Evolutionary conservation across 2,329 filamentous ascomycete genomes (phyloP).

Genomic region (Fusarium odoratissimum): DNA sequence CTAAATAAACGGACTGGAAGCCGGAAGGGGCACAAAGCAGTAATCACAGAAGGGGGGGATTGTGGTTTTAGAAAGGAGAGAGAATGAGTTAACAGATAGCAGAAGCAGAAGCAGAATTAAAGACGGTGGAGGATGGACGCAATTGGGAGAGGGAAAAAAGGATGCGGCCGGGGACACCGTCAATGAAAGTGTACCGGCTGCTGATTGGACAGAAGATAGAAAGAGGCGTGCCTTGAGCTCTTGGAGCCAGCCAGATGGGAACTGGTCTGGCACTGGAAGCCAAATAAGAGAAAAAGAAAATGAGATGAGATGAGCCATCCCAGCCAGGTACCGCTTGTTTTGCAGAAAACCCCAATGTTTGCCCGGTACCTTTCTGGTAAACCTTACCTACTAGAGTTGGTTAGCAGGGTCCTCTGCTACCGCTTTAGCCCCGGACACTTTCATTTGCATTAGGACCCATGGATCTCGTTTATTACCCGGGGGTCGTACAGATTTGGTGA

Average conservation of each 20-base stretch:
- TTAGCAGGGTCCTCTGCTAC: conserved; percentile 26
- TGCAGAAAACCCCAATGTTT: neutral
- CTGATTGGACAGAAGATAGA: conserved; percentile 28
- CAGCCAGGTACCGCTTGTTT: conserved; percentile 21
- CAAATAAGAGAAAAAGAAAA: conserved; percentile 33
- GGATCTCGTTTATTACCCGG: conserved; percentile 18
- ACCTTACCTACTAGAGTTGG: conserved; percentile 19
- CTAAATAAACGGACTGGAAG: conserved; percentile 31
- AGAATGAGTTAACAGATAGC: conserved; percentile 2
- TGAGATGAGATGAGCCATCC: conserved; percentile 29
- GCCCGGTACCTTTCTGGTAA: conserved; percentile 16
- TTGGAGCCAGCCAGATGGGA: conserved; percentile 29
- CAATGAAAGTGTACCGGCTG: neutral
- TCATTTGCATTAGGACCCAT: conserved; percentile 22
- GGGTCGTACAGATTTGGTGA: neutral
- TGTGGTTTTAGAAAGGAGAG: conserved; percentile 20
- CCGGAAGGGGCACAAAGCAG: conserved; percentile 10
- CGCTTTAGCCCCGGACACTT: conserved; percentile 26
- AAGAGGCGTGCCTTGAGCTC: conserved; percentile 28
- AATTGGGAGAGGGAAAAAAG: conserved; percentile 9
- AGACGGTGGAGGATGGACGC: neutral
- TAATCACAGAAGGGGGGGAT: conserved; percentile 3
- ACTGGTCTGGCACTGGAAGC: conserved; percentile 28
- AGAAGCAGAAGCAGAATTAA: conserved; percentile 18
- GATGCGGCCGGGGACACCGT: conserved; percentile 39